Conservation (phyloP, 2,329 filamentous ascomycete genomes). For the Coniochaeta hoffmannii region DNA sequence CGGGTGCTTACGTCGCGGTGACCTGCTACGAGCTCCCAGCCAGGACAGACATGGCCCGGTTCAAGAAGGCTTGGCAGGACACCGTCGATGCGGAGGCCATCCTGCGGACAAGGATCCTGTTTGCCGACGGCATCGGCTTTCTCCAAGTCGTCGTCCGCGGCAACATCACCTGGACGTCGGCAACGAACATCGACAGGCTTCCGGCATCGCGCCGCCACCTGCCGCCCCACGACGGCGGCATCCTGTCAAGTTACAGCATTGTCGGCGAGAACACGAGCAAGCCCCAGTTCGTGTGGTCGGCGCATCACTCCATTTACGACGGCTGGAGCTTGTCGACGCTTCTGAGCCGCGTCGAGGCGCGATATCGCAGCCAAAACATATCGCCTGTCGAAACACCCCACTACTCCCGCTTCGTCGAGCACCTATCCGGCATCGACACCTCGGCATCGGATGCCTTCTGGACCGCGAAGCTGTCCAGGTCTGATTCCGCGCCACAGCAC, state of each 20-base stretch:
- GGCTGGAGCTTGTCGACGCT: constrained; percentile 15
- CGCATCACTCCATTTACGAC: constrained; percentile 17
- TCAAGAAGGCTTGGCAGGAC: constrained; percentile 8
- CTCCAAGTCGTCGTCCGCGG: constrained; percentile 11
- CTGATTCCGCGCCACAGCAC: constrained; percentile 6
- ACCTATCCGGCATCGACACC: constrained; percentile 8
- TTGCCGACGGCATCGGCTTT: constrained; percentile 5
- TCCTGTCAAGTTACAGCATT: constrained; percentile 10
- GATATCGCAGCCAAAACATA: constrained; percentile 7
- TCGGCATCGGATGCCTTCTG: constrained; percentile 12
- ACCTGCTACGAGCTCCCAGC: constrained; percentile 3
- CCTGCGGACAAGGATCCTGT: constrained; percentile 8
- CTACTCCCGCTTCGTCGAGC: constrained; percentile 14
- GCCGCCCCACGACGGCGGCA: constrained; percentile 13
- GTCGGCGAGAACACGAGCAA: constrained; percentile 5
- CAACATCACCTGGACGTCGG: constrained; percentile 8
- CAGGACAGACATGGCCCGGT: not conserved
- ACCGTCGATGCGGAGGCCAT: constrained; percentile 7
- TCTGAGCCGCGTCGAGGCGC: constrained; percentile 11
- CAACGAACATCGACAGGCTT: constrained; percentile 1
- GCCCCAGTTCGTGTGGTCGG: constrained; percentile 12
- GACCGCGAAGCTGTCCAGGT: constrained; percentile 9
- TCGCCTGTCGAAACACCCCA: constrained; percentile 4
- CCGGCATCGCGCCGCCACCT: constrained; percentile 7
- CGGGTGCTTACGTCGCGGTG: constrained; percentile 3